Base-by-base conservation (phyloP, 148 eudicot species). In the Beta vulgaris region DNA sequence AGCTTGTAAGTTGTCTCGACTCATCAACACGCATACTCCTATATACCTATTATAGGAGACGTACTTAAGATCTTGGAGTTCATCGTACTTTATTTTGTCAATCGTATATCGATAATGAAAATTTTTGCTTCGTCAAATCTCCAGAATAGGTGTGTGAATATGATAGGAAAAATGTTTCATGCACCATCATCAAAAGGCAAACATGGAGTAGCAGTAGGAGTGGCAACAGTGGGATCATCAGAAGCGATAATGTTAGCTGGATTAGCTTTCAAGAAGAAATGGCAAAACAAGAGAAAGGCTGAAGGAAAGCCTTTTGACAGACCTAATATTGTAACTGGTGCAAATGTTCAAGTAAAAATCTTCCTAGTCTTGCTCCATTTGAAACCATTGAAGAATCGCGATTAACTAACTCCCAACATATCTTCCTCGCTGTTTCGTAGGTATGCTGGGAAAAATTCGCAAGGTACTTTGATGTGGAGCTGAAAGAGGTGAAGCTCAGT, bases 391-490 rank as follows among this genome's bases (percentile, higher is more conserved):
- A 21, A 23, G 53, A 40, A 42, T 1, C 1, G 18, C 21, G 21
- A 40, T 28, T 10, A 67, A 42, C 19, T 10, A 67, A 42, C 51
- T 40, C 15, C 10, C 35, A 25, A 12, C 35, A 21, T 26, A 16
- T 42, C 39, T 42, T 55, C 63, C 67, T 73, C n/a, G 5, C 36
- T n/a, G 16, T 18, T 28, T 49, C 21, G 5, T 37, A 82, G 85
- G 87, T 84, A 23, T 85, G 87, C 74, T 85, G 87, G 87, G 85
- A 85, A 73, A 85, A 85, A 75, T 85, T 82, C 23, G 87, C 87
- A 12, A 79, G 87, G 73, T 85, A 85, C 73, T 85, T 85, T 31
- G 85, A 85, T 65, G 87, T 85, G 32, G 85, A 79, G 32, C 73
- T 85, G 68, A 85, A 85, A 57, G 87, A 85, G 54, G 85, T 85